Conservation (phyloP, 1,284 basidiomycete genomes). For the Fistulinella cinereoalba region DNA sequence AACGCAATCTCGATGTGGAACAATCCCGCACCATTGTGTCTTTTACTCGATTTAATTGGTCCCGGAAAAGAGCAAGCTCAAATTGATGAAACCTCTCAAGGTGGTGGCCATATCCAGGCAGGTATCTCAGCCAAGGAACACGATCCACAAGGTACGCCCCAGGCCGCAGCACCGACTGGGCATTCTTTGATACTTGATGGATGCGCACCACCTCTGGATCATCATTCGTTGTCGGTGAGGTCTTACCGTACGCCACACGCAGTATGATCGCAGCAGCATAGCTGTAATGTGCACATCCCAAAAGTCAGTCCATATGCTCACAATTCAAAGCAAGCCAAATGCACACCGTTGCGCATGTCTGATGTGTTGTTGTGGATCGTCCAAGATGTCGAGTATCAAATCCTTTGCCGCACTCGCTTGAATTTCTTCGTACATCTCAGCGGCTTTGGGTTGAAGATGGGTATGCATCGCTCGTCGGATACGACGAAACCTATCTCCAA, state of each 20-base stretch:
- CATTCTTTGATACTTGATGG: constrained; percentile 14
- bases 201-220: constrained; percentile 56
- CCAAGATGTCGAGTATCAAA: constrained; percentile 39
- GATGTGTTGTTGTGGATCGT: constrained; percentile 34
- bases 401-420: constrained; percentile 35
- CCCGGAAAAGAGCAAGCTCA: neutral
- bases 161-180: neutral
- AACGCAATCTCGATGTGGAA: neutral
- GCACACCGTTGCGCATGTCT: constrained; percentile 31
- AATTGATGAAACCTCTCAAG: too few relatives aligned
- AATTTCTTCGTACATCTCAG: constrained; percentile 33
- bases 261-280: constrained; percentile 63
- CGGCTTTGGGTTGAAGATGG: constrained; percentile 36
- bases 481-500: constrained; percentile 27
- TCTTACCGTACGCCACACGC: constrained; percentile 61
- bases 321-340: neutral
- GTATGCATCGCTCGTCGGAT: constrained; percentile 33
- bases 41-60: constrained; percentile 9
- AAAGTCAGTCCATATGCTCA: neutral
- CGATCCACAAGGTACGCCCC: neutral
- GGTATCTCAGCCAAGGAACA: neutral
- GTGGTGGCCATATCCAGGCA: too few relatives aligned
- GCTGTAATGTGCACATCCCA: constrained; percentile 31
- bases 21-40: constrained; percentile 1
- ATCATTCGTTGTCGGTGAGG: constrained; percentile 43